Evolutionary conservation across 495 filamentous ascomycete species (phyloP).

Genomic region (Chaetomium tenue): DNA sequence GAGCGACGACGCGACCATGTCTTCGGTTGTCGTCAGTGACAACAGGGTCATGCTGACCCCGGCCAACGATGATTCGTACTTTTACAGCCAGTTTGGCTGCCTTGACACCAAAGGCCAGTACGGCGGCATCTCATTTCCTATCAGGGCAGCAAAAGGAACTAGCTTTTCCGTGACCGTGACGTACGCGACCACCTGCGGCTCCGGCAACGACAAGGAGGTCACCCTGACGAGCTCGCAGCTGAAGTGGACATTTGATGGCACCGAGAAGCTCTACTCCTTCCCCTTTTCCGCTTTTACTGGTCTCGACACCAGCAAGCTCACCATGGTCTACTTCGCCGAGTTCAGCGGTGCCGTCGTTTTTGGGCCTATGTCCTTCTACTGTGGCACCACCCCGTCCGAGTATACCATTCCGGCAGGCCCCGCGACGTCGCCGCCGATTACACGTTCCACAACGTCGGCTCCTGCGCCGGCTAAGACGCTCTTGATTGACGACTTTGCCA

Average conservation of each 20-base stretch:
- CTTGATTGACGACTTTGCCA: conserved; percentile 66
- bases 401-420: conserved; percentile 46
- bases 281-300: conserved; percentile 54
- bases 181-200: conserved; percentile 46
- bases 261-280: conserved; percentile 59
- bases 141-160: conserved; percentile 55
- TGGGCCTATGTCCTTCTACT: conserved; percentile 61
- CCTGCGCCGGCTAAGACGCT: conserved; percentile 53
- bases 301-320: conserved; percentile 53
- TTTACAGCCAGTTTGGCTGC: conserved; percentile 59
- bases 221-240: conserved; percentile 49
- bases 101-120: conserved; percentile 50
- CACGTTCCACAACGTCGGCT: conserved; percentile 45
- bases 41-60: conserved; percentile 55
- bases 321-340: conserved; percentile 50
- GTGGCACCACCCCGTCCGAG: conserved; percentile 51
- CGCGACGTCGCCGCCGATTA: conserved; percentile 24
- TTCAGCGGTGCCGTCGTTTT: conserved; percentile 50
- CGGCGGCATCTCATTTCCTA: conserved; percentile 59
- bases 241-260: conserved; percentile 61
- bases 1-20: conserved; percentile 61
- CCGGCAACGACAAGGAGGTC: conserved; percentile 40
- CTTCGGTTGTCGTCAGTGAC: conserved; percentile 53
- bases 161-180: conserved; percentile 54
- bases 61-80: conserved; percentile 50